phyloP scores from a whole-genome alignment of 495 filamentous ascomycete species.

The Tuber magnatum region DNA sequence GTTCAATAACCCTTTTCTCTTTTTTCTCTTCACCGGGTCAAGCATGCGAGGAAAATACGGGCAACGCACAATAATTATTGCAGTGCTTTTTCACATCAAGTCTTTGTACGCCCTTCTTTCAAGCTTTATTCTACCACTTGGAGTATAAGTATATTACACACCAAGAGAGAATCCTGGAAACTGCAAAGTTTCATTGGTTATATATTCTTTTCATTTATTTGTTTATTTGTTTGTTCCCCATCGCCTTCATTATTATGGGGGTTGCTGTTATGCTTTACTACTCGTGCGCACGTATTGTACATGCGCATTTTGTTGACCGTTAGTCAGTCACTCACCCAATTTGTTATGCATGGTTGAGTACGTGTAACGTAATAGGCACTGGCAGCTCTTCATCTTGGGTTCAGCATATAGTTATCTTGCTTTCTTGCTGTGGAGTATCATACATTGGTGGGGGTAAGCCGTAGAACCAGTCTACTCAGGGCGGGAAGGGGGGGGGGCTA shows the following conservation, averaged over 20 bases:
- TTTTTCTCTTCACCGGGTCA: not conserved
- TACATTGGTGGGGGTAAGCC: not conserved
- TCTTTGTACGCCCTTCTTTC: not conserved
- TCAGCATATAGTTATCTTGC: not conserved
- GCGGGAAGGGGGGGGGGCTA: not conserved
- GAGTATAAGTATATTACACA: conserved; percentile 1
- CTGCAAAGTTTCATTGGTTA: not conserved
- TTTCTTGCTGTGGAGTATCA: not conserved
- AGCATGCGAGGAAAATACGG: not conserved
- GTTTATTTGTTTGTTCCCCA: not conserved
- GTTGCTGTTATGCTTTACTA: not conserved
- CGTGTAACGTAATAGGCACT: not conserved
- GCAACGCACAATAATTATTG: not conserved
- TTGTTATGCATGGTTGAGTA: not conserved
- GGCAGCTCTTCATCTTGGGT: not conserved
- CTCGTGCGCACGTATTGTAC: not conserved
- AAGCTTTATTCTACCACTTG: not conserved
- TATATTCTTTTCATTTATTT: not conserved
- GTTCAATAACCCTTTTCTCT: not conserved
- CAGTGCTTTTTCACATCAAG: not conserved
- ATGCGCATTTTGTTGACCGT: not conserved
- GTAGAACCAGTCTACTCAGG: not conserved
- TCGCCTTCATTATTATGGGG: not conserved
- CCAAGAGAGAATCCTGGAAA: not conserved
- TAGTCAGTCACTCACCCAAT: not conserved